Evolutionary conservation across 2,329 filamentous ascomycete genomes (phyloP).

Genomic region (Leptoxyphium fumago): DNA sequence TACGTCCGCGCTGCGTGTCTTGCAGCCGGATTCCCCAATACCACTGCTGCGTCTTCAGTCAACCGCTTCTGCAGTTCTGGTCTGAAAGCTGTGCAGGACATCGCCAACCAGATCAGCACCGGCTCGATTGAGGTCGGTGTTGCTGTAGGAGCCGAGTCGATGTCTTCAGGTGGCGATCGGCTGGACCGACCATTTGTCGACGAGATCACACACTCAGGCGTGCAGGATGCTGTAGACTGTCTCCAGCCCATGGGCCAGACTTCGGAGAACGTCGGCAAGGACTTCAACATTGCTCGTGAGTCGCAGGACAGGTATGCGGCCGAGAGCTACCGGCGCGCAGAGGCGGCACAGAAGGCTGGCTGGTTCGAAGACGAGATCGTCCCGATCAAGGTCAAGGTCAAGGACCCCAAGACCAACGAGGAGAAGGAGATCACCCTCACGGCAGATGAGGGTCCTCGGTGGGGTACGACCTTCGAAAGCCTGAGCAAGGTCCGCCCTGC

Average conservation of each 20-base stretch:
- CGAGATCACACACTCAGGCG: slow-evolving; percentile 50
- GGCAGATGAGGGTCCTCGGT: slow-evolving; percentile 79
- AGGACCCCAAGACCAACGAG: slow-evolving; percentile 70
- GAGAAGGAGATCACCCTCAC: slow-evolving; percentile 63
- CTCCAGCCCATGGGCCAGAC: slow-evolving; percentile 97
- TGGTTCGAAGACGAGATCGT: slow-evolving; percentile 91
- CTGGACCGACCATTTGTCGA: slow-evolving; percentile 62
- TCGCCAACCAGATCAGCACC: slow-evolving; percentile 69
- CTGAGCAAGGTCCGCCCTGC: slow-evolving; percentile 76
- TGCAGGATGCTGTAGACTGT: slow-evolving; percentile 67
- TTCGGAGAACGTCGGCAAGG: slow-evolving; percentile 82
- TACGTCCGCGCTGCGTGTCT: slow-evolving; percentile 78
- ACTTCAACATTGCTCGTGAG: slow-evolving; percentile 73
- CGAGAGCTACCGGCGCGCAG: slow-evolving; percentile 76
- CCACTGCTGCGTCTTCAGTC: slow-evolving; percentile 61
- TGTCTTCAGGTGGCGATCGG: slow-evolving; percentile 60
- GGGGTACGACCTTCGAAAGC: slow-evolving; percentile 72
- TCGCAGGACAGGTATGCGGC: slow-evolving; percentile 73
- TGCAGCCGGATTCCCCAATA: slow-evolving; percentile 87
- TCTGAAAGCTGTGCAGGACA: slow-evolving; percentile 87
- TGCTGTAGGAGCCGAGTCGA: slow-evolving; percentile 76
- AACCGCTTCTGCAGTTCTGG: slow-evolving; percentile 98
- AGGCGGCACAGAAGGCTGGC: slow-evolving; percentile 78
- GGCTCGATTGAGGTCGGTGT: slow-evolving; percentile 79
- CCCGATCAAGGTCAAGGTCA: slow-evolving; percentile 67